Base-by-base conservation (phyloP, 345 rosid species). In the Tarenaya hassleriana region DNA sequence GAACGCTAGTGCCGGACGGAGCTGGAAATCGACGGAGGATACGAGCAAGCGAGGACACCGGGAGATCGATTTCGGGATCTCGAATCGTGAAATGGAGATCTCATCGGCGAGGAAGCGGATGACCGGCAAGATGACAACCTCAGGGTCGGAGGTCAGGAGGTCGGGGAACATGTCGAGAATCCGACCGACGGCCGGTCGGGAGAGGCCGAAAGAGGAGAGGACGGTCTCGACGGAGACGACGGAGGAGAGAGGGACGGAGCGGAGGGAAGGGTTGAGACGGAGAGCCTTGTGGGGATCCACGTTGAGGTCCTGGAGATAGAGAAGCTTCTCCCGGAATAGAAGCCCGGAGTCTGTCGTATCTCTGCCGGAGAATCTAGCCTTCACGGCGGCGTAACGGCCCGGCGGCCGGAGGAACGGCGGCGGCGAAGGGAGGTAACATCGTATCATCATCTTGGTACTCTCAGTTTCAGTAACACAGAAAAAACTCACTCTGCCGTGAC, bases 91-190 rank as follows among this genome's bases (percentile, higher is more conserved):
- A 31, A 86, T 66, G 0, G 35, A 57, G 20, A 75, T 82, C 41
- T 90, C 97, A 14, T 71, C 48, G 45, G 79, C 69, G 37, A 82
- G 84, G 73, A 90, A 90, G 45, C 70, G 69, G 4, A 84, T 52
- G 29, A 80, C 69, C 0, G 97, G 94, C 17, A 73, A 69, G 59
- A 80, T 58, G 5, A 71, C 68, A 16, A 58, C 31, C 54, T 74
- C 40, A 0, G 88, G 87, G 24, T 86, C 83, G 8, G 84, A 68
- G 50, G 85, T 90, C 41, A 90, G 74, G 63, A 86, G 73, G 31
- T 57, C 61, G 0, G 95, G 94, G 69, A 75, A 66, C 94, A 83
- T 90, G 55, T 84, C 95, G 50, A 90, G 86, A 45, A 90, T 69
- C 8, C 95, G 75, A 41, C 88, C 88, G 29, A 86, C 66, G 39